Percentiles rank a stretch among this genome's conserved stretches.
Conservation (phyloP, 192 early-diverging fungal species). For the Coemansia sp. region DNA sequence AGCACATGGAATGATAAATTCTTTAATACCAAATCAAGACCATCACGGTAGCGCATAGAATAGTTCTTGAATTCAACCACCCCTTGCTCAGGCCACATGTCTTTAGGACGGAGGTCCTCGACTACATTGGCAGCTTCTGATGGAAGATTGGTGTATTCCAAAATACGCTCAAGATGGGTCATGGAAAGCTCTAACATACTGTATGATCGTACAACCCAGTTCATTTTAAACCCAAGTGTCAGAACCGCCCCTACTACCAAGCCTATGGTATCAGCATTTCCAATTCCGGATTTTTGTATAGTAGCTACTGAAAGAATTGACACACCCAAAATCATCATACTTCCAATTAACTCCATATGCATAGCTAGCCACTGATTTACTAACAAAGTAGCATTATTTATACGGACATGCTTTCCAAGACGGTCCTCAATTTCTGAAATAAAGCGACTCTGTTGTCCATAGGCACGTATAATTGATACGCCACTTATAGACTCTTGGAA, state of each 20-base stretch:
- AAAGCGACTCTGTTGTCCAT: constrained; percentile 9
- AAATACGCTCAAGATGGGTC: constrained; percentile 9
- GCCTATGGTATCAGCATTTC: constrained; percentile 5
- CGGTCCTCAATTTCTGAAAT: neutral
- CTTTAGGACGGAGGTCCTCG: neutral
- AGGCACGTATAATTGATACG: constrained; percentile 6
- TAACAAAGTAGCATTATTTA: neutral
- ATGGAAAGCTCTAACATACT: neutral
- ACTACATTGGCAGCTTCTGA: neutral
- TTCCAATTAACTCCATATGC: neutral
- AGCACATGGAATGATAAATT: no score
- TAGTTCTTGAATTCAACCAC: no score
- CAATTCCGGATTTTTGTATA: neutral
- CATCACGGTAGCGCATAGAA: no score
- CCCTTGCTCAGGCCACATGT: constrained; percentile 1
- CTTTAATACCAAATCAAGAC: no score
- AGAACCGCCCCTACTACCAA: constrained; percentile 1
- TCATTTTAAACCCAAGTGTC: neutral
- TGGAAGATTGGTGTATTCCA: constrained; percentile 1
- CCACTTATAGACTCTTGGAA: constrained; percentile 10
- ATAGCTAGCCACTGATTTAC: constrained; percentile 1
- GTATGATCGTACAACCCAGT: neutral
- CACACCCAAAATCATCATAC: neutral
- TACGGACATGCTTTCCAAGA: neutral
- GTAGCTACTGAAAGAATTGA: neutral